Evolutionary conservation across 1,284 basidiomycete genomes (phyloP).

Genomic region (Irpex sp.): DNA sequence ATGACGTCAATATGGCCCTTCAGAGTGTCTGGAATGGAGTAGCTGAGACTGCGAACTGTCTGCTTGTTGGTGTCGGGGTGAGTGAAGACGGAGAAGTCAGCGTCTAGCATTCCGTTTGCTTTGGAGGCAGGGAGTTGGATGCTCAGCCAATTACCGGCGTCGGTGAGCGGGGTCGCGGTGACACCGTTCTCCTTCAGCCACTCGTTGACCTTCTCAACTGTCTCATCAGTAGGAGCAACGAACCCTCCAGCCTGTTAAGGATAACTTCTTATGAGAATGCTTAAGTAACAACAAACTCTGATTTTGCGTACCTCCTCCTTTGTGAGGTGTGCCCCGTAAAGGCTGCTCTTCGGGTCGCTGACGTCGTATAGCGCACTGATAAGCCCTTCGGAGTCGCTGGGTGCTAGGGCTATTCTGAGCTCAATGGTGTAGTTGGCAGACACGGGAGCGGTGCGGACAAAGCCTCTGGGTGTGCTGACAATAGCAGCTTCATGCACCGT

Average conservation of each 20-base stretch:
- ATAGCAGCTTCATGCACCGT: constrained; percentile 18
- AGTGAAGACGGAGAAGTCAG: constrained; percentile 36
- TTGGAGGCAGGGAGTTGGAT: constrained; percentile 35
- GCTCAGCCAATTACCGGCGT: constrained; percentile 38
- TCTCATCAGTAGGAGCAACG: constrained; percentile 31
- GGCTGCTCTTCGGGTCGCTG: constrained; percentile 29
- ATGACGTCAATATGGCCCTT: constrained; percentile 34
- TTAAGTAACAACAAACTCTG: neutral
- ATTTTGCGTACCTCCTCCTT: constrained; percentile 26
- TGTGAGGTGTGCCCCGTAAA: constrained; percentile 31
- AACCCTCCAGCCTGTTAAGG: constrained; percentile 32
- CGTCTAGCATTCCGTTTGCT: constrained; percentile 35
- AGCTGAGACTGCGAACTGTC: constrained; percentile 35
- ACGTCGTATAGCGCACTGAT: constrained; percentile 28
- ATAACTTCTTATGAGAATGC: constrained; percentile 9
- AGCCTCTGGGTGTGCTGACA: constrained; percentile 17
- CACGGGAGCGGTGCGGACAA: constrained; percentile 15
- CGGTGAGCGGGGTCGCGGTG: constrained; percentile 25
- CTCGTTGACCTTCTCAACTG: constrained; percentile 30
- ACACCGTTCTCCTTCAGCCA: constrained; percentile 36
- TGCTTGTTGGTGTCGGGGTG: constrained; percentile 30
- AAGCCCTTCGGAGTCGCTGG: constrained; percentile 18
- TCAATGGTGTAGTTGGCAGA: constrained; percentile 16
- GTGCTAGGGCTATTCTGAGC: constrained; percentile 23
- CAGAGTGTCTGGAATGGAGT: constrained; percentile 37